These are phyloP conservation scores for Serendipita vermifera DNA, from an alignment of 768 basidiomycete genomes.

Conservation along the genomic window DNA sequence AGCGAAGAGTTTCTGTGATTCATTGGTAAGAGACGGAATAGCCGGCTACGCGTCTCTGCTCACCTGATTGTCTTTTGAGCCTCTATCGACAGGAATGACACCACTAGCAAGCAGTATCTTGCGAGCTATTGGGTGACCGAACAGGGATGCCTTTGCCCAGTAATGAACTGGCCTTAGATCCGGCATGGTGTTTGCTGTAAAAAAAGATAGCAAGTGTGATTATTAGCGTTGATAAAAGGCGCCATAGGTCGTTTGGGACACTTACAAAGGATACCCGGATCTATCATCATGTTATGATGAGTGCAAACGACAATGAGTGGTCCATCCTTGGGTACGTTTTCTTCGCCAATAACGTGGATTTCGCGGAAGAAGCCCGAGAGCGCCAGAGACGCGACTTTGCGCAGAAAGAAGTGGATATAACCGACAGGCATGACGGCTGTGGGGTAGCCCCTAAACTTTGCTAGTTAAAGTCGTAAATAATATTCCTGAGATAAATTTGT, in stretches of 20 bases:
- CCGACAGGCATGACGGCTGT: conserved; percentile 16
- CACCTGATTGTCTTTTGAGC: conserved; percentile 78
- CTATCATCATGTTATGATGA: conserved; percentile 94
- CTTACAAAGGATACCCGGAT: conserved; percentile 71
- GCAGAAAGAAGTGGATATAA: conserved; percentile 56
- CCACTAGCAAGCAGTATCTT: conserved; percentile 77
- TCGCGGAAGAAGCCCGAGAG: conserved; percentile 81
- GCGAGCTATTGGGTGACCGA: conserved; percentile 59
- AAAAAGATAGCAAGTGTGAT: conserved; percentile 18
- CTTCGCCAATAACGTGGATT: conserved; percentile 71
- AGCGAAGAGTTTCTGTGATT: conserved; percentile 33
- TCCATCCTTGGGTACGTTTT: conserved; percentile 76
- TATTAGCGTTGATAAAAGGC: conserved; percentile 12
- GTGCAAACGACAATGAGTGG: conserved; percentile 85
- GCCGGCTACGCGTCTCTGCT: conserved; percentile 41
- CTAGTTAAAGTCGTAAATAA: no score
- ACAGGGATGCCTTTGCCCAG: conserved; percentile 80
- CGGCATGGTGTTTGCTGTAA: conserved; percentile 66
- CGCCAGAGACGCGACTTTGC: conserved; percentile 56
- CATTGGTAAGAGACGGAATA: conserved; percentile 21
- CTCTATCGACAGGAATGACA: conserved; percentile 96
- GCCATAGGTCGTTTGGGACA: conserved; percentile 14
- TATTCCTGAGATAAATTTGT: no score
- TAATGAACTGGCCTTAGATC: conserved; percentile 71
- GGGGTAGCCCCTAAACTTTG: no score